Evolutionary conservation across 352 stramenopile genomes (phyloP).

Genomic region (Globisporangium camurandrum): DNA sequence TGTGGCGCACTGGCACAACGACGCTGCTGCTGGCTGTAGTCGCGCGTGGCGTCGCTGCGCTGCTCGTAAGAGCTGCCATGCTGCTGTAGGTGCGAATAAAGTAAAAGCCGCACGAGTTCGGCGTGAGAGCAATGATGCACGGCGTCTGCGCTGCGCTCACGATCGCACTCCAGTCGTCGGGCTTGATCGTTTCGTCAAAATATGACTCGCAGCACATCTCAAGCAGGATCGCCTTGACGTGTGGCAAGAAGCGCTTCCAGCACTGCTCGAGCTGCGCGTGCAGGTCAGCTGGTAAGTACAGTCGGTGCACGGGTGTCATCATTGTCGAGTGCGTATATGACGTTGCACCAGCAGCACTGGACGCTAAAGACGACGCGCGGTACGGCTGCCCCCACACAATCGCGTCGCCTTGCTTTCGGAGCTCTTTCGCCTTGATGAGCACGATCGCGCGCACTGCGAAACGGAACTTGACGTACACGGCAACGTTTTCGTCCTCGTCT

Average conservation of each 20-base stretch:
- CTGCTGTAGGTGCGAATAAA: conserved; percentile 23
- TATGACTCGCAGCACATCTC: conserved; percentile 45
- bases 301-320: conserved; percentile 38
- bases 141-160: conserved; percentile 13
- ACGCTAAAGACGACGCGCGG: background rate
- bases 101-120: conserved; percentile 42
- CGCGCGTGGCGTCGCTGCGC: background rate
- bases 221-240: conserved; percentile 50
- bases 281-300: conserved; percentile 19
- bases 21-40: background rate
- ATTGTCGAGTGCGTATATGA: conserved; percentile 22
- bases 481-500: conserved; percentile 29
- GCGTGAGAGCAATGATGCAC: conserved; percentile 31
- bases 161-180: conserved; percentile 33
- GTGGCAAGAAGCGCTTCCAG: conserved; percentile 48
- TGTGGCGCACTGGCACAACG: conserved; percentile 27
- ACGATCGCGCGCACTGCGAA: conserved; percentile 30
- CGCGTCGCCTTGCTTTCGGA: conserved; percentile 27
- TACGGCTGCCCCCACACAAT: conserved; percentile 27
- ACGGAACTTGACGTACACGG: conserved; percentile 53
- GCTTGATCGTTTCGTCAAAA: conserved; percentile 32
- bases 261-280: conserved; percentile 40
- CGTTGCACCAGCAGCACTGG: background rate
- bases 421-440: conserved; percentile 40
- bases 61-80: background rate